Conservation (phyloP, 148 eudicot species). For the Nyssa sinensis region DNA sequence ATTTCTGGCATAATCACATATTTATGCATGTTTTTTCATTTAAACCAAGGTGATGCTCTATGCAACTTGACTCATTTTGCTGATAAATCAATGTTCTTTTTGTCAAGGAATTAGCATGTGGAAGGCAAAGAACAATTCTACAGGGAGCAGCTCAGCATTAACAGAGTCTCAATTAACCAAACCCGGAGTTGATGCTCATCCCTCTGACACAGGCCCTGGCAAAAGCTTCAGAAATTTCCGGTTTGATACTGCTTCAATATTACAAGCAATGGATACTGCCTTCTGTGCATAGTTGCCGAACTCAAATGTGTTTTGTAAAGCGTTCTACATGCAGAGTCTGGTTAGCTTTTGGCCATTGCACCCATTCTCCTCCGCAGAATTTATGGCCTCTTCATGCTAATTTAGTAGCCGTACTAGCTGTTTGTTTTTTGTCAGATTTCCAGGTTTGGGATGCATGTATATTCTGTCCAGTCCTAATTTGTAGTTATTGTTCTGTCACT, state of each 20-base stretch:
- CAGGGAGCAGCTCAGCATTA: slow-evolving; percentile 54
- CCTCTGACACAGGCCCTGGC: slow-evolving; percentile 49
- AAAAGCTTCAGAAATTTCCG: slow-evolving; percentile 70
- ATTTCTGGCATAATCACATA: too few relatives aligned
- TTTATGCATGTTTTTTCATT: too few relatives aligned
- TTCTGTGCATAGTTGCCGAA: slow-evolving; percentile 30
- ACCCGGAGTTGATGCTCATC: slow-evolving; percentile 34
- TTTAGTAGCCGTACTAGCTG: not conserved
- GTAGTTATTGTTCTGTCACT: not conserved
- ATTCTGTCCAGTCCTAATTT: slow-evolving; percentile 16
- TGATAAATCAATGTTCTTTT: not conserved
- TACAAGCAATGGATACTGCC: slow-evolving; percentile 57
- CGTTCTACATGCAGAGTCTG: slow-evolving; percentile 10
- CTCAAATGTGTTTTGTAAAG: slow-evolving; percentile 3
- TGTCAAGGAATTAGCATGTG: slow-evolving; percentile 63
- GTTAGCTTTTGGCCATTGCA: slow-evolving; percentile 7
- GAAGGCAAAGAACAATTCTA: slow-evolving; percentile 74
- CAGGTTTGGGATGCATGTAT: slow-evolving; percentile 9
- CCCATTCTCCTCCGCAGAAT: not conserved
- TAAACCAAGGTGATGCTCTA: not conserved
- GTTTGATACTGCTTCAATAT: slow-evolving; percentile 51
- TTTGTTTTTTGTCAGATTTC: not conserved
- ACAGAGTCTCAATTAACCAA: slow-evolving; percentile 52
- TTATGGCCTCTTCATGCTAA: slow-evolving; percentile 6
- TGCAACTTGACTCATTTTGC: slow-evolving; percentile 4